Evolutionary conservation across 2,329 filamentous ascomycete species (phyloP).

Genomic region (Claviceps spartinae): DNA sequence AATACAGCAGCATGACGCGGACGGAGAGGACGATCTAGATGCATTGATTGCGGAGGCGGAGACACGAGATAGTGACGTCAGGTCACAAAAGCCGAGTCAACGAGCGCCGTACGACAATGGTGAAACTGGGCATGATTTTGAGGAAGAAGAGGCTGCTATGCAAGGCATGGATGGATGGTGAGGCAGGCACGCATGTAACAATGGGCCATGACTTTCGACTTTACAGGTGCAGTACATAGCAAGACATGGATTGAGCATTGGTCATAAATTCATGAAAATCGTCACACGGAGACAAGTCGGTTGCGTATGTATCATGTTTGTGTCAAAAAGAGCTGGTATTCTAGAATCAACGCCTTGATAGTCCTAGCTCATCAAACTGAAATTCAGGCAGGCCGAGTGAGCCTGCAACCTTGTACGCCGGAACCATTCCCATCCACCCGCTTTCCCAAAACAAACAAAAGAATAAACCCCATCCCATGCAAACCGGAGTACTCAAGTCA

Average conservation of each 20-base stretch:
- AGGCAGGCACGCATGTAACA: neutral
- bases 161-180: constrained; percentile 44
- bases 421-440: constrained; percentile 3
- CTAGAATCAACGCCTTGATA: too few species aligned
- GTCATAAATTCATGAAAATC: too few species aligned
- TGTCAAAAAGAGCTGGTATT: too few species aligned
- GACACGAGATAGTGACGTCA: constrained; percentile 7
- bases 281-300: too few species aligned
- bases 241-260: too few species aligned
- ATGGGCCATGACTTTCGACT: neutral
- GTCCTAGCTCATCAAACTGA: too few species aligned
- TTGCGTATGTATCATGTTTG: too few species aligned
- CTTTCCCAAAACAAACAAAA: neutral
- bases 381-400: neutral
- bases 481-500: too few species aligned
- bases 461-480: constrained; percentile 4
- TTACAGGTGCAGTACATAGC: too few species aligned
- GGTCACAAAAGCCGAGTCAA: constrained; percentile 4
- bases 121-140: constrained; percentile 26
- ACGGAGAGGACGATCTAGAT: constrained; percentile 32
- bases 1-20: neutral
- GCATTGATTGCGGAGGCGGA: constrained; percentile 39
- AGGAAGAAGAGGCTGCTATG: constrained; percentile 56
- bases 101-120: neutral
- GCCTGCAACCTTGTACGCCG: constrained; percentile 6